A percentile compares a stretch with the other conserved stretches of the same genome.
Conservation (phyloP, 345 rosid genomes). For the Melaleuca alternifolia region DNA sequence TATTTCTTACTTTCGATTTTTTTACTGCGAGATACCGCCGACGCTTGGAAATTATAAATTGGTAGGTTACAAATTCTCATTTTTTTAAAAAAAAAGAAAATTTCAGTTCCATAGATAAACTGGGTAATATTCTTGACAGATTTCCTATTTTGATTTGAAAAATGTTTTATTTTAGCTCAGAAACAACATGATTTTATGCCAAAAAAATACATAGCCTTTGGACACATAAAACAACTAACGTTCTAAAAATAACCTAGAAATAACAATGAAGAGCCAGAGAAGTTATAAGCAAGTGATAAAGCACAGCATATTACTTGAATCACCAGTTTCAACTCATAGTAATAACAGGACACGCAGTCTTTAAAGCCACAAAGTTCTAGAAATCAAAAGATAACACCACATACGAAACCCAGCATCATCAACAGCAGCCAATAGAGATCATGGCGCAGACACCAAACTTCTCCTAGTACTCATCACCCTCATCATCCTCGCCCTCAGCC, state of each 20-base stretch:
- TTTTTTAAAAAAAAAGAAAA: too few relatives aligned
- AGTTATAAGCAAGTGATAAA: neutral
- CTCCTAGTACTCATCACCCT: constrained; percentile 11
- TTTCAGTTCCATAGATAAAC: too few relatives aligned
- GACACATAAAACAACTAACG: neutral
- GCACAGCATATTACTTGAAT: neutral
- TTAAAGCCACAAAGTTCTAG: neutral
- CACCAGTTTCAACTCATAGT: neutral
- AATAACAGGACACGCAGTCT: too few relatives aligned
- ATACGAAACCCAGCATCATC: neutral
- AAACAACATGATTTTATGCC: neutral
- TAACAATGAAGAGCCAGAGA: neutral
- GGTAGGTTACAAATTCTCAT: too few relatives aligned
- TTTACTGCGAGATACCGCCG: too few relatives aligned
- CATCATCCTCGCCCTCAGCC: constrained; percentile 61
- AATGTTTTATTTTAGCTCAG: too few relatives aligned
- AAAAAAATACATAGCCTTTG: neutral
- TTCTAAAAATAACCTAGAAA: neutral
- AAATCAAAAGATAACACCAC: neutral
- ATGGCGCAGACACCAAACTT: neutral
- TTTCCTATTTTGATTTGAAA: neutral
- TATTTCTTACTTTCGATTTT: too few relatives aligned
- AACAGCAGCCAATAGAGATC: neutral
- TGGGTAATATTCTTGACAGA: too few relatives aligned
- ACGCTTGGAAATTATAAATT: too few relatives aligned